A percentile compares a stretch with the other conserved stretches of the same genome.
phyloP scores from a whole-genome alignment of 2,329 filamentous ascomycete genomes.

The Thelonectria rubi region DNA sequence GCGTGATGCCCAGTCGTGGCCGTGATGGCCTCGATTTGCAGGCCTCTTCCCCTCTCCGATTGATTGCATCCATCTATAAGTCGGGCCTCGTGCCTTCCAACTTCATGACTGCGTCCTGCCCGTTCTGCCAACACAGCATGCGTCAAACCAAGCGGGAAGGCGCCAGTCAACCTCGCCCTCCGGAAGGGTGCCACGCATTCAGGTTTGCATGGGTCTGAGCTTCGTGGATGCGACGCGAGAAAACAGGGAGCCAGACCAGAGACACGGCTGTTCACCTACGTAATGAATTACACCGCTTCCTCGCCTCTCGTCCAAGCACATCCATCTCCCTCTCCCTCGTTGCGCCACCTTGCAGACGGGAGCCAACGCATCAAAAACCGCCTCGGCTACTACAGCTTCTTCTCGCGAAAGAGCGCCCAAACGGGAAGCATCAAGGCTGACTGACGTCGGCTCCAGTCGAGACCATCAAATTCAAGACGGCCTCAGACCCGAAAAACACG shows the following conservation, averaged over 20 bases:
- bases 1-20: not conserved
- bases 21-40: not conserved
- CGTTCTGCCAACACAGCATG: not conserved
- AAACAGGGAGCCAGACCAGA: too few relatives aligned
- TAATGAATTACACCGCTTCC: conserved; percentile 18
- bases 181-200: not conserved
- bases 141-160: not conserved
- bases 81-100: too few relatives aligned
- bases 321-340: not conserved
- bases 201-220: not conserved
- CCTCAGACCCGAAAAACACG: not conserved
- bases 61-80: too few relatives aligned
- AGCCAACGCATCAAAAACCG: conserved; percentile 18
- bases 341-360: conserved; percentile 15
- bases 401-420: not conserved
- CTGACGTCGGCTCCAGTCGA: not conserved
- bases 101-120: not conserved
- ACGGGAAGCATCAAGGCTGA: not conserved
- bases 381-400: not conserved
- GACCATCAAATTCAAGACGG: not conserved
- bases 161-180: too few relatives aligned
- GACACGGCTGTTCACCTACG: not conserved
- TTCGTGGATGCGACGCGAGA: not conserved
- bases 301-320: not conserved
- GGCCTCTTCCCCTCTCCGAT: too few relatives aligned